Conservation (phyloP, 768 basidiomycete genomes). For the Suillus plorans region DNA sequence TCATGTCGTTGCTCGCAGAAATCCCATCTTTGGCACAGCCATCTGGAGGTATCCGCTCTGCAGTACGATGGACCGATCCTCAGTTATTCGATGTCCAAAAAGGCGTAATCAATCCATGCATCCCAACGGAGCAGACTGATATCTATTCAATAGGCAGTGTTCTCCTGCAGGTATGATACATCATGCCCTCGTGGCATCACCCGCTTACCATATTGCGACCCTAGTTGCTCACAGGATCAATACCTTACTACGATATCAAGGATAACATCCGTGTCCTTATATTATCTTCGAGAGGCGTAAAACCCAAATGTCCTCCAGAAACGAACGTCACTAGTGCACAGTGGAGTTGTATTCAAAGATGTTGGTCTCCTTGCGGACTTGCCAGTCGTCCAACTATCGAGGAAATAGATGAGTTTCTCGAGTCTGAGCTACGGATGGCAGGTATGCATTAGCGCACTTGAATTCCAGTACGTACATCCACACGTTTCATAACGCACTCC, state of each 20-base stretch:
- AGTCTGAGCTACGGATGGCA: neutral
- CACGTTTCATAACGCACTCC: neutral
- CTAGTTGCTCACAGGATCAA: slow-evolving; percentile 6
- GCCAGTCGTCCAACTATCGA: slow-evolving; percentile 1
- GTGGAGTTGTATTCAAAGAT: slow-evolving; percentile 9
- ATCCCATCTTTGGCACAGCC: neutral
- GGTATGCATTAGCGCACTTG: neutral
- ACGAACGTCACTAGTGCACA: neutral
- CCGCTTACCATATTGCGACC: neutral
- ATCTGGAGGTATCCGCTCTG: neutral
- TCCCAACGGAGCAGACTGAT: slow-evolving; percentile 1
- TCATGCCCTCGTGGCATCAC: neutral
- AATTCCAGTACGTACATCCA: neutral
- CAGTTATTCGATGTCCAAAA: neutral
- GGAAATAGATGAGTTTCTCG: slow-evolving; percentile 6
- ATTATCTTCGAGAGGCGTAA: neutral
- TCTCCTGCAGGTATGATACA: slow-evolving; percentile 8
- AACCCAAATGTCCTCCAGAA: neutral
- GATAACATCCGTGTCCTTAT: neutral
- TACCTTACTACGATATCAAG: slow-evolving; percentile 8
- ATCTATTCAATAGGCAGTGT: slow-evolving; percentile 9
- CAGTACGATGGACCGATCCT: slow-evolving; percentile 9
- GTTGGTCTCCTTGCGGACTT: slow-evolving; percentile 5
- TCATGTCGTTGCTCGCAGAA: slow-evolving; percentile 4
- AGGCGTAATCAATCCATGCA: neutral